Evolutionary conservation across 495 filamentous ascomycete genomes (phyloP), one percentile per base, ranked within the genome.

Genomic region (Xylaria grammica): DNA sequence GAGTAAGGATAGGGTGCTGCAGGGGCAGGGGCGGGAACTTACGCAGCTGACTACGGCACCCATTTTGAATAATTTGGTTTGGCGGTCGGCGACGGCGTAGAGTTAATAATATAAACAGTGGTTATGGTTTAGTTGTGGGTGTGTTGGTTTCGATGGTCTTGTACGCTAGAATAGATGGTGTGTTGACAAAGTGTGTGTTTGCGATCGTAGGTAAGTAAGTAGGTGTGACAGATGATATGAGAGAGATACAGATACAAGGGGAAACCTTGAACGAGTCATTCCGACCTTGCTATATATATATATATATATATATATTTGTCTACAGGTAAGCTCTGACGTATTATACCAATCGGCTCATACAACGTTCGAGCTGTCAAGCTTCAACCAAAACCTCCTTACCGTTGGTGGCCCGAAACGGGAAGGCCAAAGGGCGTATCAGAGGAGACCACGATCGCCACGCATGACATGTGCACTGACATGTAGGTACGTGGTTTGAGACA

Each of bases 11-110:
- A 51, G 55, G 40, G 13, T 30, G 1, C n/a, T n/a, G n/a, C n/a
- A n/a, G n/a, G n/a, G 0, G 38, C 20, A 60, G 45, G 58, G 10
- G 24, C n/a, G 57, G 51, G 27, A 62, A 89, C 93, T 69, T 94
- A 98, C 94, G 71, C 94, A 97, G 78, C 93, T 97, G 64, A 96
- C 85, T 76, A 97, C 91, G 80, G 91, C 94, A 81, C 94, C 94
- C 94, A 98, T 98, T 74, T 80, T 91, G 82, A 74, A 56, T 76
- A 30, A 56, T 30, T 53, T 72, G 62, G 48, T 68, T 45, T 55
- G 46, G 27, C 52, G 65, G 56, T 34, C 62, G 63, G 30, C 53
- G 53, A 62, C 48, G 67, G 10, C 13, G 46, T 62, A n/a, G 30
- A 20, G 24, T 26, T 49, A 57, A 71, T 52, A 10, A 27, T 72